Conservation (phyloP, 73 alveolate species). For the Tetrahymena elliotti region DNA sequence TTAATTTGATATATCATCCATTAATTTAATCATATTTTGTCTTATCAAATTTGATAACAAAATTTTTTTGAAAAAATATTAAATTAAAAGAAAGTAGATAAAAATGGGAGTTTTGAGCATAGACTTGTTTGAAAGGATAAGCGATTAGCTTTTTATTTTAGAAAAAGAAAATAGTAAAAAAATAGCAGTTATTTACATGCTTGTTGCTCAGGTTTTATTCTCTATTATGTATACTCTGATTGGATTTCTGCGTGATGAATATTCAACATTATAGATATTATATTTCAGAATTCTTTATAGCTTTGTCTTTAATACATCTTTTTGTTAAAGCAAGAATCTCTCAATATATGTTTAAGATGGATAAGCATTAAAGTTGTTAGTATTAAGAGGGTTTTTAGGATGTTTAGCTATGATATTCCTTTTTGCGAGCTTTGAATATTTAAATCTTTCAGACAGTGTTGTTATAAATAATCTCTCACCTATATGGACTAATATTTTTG, state of each 20-base stretch:
- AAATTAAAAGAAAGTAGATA: neutral
- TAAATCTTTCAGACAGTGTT: neutral
- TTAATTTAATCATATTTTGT: neutral
- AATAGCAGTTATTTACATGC: neutral
- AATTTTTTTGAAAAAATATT: too few species aligned
- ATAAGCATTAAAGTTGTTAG: neutral
- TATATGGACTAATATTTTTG: neutral
- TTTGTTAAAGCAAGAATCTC: neutral
- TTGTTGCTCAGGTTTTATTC: neutral
- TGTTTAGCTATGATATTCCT: neutral
- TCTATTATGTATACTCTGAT: neutral
- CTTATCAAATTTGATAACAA: neutral
- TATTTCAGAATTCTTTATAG: neutral
- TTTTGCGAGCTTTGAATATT: neutral
- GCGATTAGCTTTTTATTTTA: neutral
- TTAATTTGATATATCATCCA: neutral
- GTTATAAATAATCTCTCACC: neutral
- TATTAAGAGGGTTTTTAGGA: neutral
- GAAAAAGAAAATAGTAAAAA: neutral
- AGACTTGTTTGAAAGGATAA: neutral
- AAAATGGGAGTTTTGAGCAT: neutral
- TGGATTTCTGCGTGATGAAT: neutral
- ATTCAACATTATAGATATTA: neutral
- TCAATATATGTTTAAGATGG: neutral
- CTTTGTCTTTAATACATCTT: neutral